Evolutionary conservation across 2,329 filamentous ascomycete genomes (phyloP).

Genomic region (Rasamsonia emersonii): DNA sequence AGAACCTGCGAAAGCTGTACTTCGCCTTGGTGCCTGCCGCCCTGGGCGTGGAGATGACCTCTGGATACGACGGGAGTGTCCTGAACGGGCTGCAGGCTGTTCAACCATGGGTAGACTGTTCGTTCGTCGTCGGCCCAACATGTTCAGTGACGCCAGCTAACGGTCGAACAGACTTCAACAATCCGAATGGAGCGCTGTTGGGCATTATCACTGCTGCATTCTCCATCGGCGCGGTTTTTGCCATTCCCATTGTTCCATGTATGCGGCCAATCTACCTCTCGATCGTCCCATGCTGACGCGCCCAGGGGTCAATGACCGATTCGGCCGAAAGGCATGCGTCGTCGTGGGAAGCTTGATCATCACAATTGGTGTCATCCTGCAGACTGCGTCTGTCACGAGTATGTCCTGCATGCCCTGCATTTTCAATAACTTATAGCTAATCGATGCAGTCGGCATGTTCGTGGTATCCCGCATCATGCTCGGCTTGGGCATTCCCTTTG

Average conservation of each 20-base stretch:
- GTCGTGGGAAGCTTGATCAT: conserved; percentile 47
- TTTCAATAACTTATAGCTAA: conserved; percentile 1
- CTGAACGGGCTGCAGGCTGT: conserved; percentile 38
- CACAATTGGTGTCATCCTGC: conserved; percentile 48
- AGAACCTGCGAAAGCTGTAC: conserved; percentile 50
- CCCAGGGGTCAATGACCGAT: conserved; percentile 46
- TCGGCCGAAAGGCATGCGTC: conserved; percentile 51
- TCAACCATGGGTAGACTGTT: conserved; percentile 31
- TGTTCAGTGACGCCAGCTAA: conserved; percentile 7
- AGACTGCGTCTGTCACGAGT: too few relatives aligned
- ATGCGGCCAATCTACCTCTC: too few relatives aligned
- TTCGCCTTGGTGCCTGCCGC: conserved; percentile 51
- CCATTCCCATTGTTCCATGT: conserved; percentile 50
- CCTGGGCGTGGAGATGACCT: conserved; percentile 56
- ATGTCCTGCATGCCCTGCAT: too few relatives aligned
- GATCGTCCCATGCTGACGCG: too few relatives aligned
- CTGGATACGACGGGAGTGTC: conserved; percentile 49
- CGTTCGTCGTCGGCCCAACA: conserved; percentile 2
- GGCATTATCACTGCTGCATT: conserved; percentile 53
- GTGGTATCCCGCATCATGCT: conserved; percentile 51
- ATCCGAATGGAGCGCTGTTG: conserved; percentile 13
- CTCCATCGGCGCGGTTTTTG: conserved; percentile 50
- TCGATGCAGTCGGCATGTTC: conserved; percentile 46
- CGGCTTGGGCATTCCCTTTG: conserved; percentile 54
- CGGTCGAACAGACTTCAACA: conserved; percentile 13